Base-by-base conservation (phyloP, 2,329 filamentous ascomycete species). In the Nemania serpens region DNA sequence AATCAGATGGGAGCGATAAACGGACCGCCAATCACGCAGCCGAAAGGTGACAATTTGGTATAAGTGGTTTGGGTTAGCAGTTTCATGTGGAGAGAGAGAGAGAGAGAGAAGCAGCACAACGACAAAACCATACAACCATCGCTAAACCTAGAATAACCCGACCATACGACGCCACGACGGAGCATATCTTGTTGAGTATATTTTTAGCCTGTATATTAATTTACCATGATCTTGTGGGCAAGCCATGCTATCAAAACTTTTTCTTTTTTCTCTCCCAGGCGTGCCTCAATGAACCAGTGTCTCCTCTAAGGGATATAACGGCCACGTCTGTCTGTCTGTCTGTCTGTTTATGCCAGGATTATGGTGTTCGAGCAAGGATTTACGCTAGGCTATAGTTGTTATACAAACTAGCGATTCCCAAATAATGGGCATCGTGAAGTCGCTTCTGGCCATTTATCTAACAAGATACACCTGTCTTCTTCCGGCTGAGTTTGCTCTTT, bases 121-220 rank as follows among this genome's bases (percentile, higher is more conserved):
- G 42, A 22, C 47, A 55, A 43, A 36, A 10, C 36, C n/a, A 22
- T n/a, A 39, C 12, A 22, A 55, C 50, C 37, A 39, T 58, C 43
- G 50, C 51, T 43, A 29, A 57, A 48, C 58, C 45, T 51, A 53
- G 22, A 56, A 54, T 36, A 59, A 39, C 59, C 59, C 33, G 22
- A 57, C 51, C 59, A 64, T 20, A 64, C 62, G 56, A 64, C 62
- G 55, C 62, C 59, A 59, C 59, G 49, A 64, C 56, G 62, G 45
- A 58, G 62, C 59, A 62, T 59, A 57, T 59, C 57, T 59, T 62
- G 62, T 64, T 62, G 55, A 62, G 53, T 59, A 64, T 39, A 58
- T 55, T 15, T 50, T 62, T 64, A 62, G n/a, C 52, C 53, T 62
- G 62, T 64, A 64, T 56, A 64, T n/a, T 62, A 62, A 52, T 33